phyloP scores from a whole-genome alignment of 257 asterid genomes.

The Solanum bulbocastanum region DNA sequence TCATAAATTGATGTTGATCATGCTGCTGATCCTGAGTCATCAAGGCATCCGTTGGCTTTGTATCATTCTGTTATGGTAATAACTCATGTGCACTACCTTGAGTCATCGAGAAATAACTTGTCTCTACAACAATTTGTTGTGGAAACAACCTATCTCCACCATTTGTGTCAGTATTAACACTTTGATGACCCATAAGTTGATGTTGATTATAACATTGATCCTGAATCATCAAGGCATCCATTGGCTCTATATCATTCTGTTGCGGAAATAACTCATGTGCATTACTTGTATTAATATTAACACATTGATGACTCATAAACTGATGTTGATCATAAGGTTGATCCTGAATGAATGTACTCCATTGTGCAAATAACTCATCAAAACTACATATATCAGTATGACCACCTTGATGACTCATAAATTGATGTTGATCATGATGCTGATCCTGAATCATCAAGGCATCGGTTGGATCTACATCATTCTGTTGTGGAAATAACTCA shows the following conservation, averaged over 20 bases:
- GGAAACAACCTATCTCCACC: no score
- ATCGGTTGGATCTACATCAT: no score
- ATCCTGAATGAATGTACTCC: no score
- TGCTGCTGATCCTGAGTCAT: not conserved
- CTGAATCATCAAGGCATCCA: no score
- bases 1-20: not conserved
- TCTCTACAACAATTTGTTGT: no score
- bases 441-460: not conserved
- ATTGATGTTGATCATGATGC: not conserved
- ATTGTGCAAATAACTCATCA: not conserved
- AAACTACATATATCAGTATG: conserved; percentile 21
- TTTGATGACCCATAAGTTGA: conserved; percentile 13
- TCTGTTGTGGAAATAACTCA: conserved; percentile 19
- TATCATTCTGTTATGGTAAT: no score
- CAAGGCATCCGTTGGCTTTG: not conserved
- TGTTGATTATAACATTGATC: not conserved
- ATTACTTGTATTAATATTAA: conserved; percentile 24
- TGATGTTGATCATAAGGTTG: no score
- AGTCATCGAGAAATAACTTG: no score
- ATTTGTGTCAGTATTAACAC: conserved; percentile 22
- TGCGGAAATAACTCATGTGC: conserved; percentile 40
- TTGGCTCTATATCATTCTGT: no score
- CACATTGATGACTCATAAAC: conserved; percentile 18
- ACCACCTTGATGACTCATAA: conserved; percentile 18
- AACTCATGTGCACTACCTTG: conserved; percentile 41